Conservation (phyloP, 495 filamentous ascomycete species). For the Collariella sp. region DNA sequence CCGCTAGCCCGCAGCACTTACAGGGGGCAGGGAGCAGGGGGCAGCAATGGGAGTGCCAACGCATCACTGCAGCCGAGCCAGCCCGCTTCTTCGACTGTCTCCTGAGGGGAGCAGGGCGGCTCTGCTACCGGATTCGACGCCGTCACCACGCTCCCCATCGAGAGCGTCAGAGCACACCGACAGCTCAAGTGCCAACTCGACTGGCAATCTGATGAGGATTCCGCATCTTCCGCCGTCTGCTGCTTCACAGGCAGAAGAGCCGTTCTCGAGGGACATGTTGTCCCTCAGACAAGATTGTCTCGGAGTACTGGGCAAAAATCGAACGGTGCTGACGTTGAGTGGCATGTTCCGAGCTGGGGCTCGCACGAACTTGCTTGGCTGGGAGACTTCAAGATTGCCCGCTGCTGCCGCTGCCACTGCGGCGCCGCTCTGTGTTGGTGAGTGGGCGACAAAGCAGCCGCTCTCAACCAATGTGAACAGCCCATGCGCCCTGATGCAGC, state of each 20-base stretch:
- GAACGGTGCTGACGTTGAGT: too few species aligned
- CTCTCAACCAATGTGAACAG: constrained; percentile 3
- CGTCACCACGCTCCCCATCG: constrained; percentile 6
- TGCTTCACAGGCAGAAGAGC: not conserved
- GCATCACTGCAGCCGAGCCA: constrained; percentile 31
- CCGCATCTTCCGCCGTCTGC: constrained; percentile 4
- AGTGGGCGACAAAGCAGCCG: not conserved
- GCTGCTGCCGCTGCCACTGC: not conserved
- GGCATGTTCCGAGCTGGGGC: too few species aligned
- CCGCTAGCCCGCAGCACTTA: constrained; percentile 22
- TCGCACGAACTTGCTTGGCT: too few species aligned
- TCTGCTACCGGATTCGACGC: constrained; percentile 14
- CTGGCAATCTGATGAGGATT: not conserved
- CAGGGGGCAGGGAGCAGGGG: constrained; percentile 26
- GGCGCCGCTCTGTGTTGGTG: not conserved
- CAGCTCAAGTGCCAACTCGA: not conserved
- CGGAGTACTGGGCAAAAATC: too few species aligned
- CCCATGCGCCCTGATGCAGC: not conserved
- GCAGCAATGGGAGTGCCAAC: constrained; percentile 28
- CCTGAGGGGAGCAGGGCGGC: constrained; percentile 4
- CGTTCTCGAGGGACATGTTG: not conserved
- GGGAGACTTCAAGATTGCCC: too few species aligned
- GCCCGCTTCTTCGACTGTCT: constrained; percentile 18
- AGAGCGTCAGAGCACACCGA: not conserved
- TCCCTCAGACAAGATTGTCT: too few species aligned